Conservation (phyloP, 73 alveolate genomes). For the Stentor roeselii region DNA sequence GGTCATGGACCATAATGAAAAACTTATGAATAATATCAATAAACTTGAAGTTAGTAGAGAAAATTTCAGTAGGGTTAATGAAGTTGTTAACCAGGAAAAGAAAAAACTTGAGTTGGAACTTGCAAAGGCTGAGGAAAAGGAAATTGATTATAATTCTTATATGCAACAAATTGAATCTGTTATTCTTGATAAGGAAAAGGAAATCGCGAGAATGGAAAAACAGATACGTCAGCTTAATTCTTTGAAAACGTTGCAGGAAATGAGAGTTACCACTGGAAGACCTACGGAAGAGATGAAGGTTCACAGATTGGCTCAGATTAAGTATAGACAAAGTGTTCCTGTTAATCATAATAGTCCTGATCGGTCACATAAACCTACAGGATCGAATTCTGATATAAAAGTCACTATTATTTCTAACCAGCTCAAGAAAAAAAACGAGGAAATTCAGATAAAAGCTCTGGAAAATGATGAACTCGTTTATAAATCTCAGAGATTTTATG, state of each 20-base stretch:
- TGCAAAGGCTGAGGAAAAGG: neutral
- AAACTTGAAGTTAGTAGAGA: neutral
- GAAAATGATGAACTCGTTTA: neutral
- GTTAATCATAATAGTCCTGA: neutral
- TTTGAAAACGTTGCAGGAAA: slow-evolving; percentile 7
- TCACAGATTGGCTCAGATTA: neutral
- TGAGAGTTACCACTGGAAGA: slow-evolving; percentile 12
- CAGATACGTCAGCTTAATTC: neutral
- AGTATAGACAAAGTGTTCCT: slow-evolving; percentile 8
- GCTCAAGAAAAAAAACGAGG: neutral
- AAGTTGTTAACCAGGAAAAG: neutral
- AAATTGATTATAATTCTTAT: neutral
- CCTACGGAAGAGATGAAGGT: neutral
- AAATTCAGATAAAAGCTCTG: neutral
- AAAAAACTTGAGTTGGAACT: neutral
- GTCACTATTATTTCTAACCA: neutral
- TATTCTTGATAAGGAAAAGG: slow-evolving; percentile 12
- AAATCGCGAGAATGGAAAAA: neutral
- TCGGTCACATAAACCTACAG: neutral
- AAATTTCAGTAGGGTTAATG: neutral
- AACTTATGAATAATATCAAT: neutral
- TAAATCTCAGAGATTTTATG: neutral
- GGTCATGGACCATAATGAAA: neutral
- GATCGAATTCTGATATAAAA: neutral
- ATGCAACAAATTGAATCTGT: slow-evolving; percentile 13